These are phyloP conservation scores for Fusarium sp. DNA, from an alignment of 2,329 filamentous ascomycete genomes.

Conservation along the genomic window DNA sequence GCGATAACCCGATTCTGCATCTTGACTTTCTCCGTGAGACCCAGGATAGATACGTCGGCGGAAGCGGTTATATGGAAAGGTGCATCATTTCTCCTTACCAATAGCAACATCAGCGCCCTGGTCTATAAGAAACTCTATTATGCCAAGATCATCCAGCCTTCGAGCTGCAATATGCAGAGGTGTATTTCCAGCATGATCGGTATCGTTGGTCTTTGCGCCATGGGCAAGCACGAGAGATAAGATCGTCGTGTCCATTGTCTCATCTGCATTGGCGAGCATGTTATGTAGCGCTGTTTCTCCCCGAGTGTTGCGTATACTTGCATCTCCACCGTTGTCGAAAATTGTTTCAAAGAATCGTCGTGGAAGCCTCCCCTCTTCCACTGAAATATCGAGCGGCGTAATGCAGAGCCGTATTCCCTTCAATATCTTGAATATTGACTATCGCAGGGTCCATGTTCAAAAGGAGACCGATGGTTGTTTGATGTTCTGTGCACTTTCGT, in stretches of 20 bases:
- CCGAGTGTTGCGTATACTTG: neutral
- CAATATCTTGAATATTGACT: neutral
- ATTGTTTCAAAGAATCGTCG: neutral
- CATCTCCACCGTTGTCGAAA: neutral
- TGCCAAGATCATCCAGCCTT: neutral
- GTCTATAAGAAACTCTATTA: neutral
- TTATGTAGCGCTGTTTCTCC: neutral
- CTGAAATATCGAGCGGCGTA: fast-evolving
- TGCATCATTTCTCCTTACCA: neutral
- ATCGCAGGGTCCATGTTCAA: neutral
- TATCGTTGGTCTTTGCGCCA: neutral
- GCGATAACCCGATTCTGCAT: neutral
- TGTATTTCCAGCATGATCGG: neutral
- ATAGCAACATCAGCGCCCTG: neutral
- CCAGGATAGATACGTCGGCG: fast-evolving
- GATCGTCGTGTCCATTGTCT: neutral
- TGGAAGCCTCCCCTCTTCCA: neutral
- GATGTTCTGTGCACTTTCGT: neutral
- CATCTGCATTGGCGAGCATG: fast-evolving
- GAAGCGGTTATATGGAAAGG: neutral
- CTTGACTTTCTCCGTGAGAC: neutral
- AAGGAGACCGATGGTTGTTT: neutral
- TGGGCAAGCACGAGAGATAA: neutral
- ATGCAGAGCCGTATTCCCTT: neutral
- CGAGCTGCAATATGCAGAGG: neutral